A percentile compares a stretch with the other conserved stretches of the same genome.
Evolutionary conservation across 192 early-diverging fungal genomes (phyloP).

Genomic region (Cladochytrium replicatum): DNA sequence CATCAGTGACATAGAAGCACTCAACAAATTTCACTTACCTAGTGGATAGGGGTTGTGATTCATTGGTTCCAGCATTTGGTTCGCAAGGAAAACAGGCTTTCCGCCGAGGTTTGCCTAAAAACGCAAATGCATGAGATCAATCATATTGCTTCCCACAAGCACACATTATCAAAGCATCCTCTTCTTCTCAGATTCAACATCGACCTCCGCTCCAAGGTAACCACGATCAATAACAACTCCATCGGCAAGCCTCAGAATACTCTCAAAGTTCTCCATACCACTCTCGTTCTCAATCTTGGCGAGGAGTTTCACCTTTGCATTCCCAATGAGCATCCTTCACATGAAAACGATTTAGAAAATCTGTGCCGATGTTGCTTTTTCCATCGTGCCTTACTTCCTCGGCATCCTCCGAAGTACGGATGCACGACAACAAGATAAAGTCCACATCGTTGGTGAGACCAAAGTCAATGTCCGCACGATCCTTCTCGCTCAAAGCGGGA

Average conservation of each 20-base stretch:
- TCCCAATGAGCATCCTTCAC: constrained; percentile 44
- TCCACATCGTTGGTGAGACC: constrained; percentile 35
- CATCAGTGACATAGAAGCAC: too few species aligned
- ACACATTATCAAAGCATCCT: constrained; percentile 47
- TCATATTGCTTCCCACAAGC: constrained; percentile 16
- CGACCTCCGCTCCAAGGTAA: constrained; percentile 49
- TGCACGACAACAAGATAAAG: constrained; percentile 47
- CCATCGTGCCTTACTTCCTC: constrained; percentile 40
- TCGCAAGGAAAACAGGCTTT: constrained; percentile 47
- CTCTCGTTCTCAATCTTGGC: constrained; percentile 53
- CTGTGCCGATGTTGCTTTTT: too few species aligned
- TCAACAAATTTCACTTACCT: too few species aligned
- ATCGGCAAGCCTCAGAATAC: constrained; percentile 41
- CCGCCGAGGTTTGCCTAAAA: constrained; percentile 39
- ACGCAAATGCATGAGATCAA: background rate
- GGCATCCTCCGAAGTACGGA: constrained; percentile 43
- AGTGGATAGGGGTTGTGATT: constrained; percentile 37
- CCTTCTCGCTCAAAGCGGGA: constrained; percentile 41
- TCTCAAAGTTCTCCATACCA: constrained; percentile 46
- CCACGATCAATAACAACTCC: constrained; percentile 53
- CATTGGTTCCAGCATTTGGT: constrained; percentile 55
- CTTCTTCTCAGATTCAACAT: constrained; percentile 47
- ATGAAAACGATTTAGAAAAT: too few species aligned
- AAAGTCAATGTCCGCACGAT: constrained; percentile 38
- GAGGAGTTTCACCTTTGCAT: constrained; percentile 41